These are phyloP conservation scores for Termitomyces heimii DNA, from an alignment of 768 basidiomycete genomes.

Conservation along the genomic window DNA sequence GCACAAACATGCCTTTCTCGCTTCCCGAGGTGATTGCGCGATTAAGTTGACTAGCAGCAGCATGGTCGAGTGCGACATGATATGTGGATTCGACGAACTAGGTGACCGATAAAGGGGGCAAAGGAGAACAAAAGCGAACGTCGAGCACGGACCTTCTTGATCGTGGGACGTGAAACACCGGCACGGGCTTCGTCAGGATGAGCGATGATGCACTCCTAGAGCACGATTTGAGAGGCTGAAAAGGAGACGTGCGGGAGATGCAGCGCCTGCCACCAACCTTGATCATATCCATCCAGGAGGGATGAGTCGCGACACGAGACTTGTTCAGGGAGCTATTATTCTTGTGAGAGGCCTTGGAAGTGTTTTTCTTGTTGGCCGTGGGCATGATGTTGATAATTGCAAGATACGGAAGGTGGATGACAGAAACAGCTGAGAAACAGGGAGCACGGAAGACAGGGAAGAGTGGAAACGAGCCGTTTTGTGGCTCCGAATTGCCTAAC, in stretches of 20 bases:
- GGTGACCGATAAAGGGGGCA: constrained; percentile 7
- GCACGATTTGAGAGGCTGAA: constrained; percentile 9
- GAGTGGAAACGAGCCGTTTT: constrained; percentile 20
- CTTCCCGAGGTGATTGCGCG: constrained; percentile 63
- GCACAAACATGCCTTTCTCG: constrained; percentile 41
- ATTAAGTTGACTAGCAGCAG: constrained; percentile 72
- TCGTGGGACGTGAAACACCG: constrained; percentile 75
- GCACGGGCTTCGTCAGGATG: constrained; percentile 64
- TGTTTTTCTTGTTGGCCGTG: constrained; percentile 28
- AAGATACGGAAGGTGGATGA: neutral
- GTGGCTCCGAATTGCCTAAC: constrained; percentile 15
- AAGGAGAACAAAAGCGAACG: constrained; percentile 7
- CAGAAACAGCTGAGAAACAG: constrained; percentile 3
- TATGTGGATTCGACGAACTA: constrained; percentile 84
- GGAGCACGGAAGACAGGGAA: constrained; percentile 11
- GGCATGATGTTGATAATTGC: constrained; percentile 15
- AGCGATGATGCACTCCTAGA: constrained; percentile 65
- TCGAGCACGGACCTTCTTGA: constrained; percentile 61
- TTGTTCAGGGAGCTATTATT: constrained; percentile 25
- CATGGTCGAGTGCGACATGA: constrained; percentile 67
- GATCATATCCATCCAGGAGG: constrained; percentile 76
- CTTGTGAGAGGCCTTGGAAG: constrained; percentile 31
- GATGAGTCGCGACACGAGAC: constrained; percentile 42
- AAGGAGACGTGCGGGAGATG: neutral
- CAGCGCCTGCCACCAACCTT: constrained; percentile 40